Evolutionary conservation across 805 yeast species (phyloP).

Genomic region (Brettanomyces custersianus): DNA sequence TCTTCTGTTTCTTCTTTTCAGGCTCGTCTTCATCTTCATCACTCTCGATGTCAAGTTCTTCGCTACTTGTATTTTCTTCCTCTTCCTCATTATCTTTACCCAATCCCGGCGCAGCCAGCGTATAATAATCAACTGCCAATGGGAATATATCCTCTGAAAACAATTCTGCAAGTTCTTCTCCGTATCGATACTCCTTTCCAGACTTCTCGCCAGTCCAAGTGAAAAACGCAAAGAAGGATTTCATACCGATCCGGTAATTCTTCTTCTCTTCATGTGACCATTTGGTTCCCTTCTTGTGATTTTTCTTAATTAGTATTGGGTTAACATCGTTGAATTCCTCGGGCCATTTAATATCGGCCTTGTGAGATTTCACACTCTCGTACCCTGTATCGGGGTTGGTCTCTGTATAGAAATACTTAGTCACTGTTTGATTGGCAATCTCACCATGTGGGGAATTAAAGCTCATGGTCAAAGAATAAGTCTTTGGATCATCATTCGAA

Average conservation of each 20-base stretch:
- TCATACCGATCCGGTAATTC: conserved; percentile 62
- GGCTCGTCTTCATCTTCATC: conserved; percentile 30
- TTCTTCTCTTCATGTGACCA: conserved; percentile 45
- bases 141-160: conserved; percentile 78
- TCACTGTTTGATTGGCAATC: conserved; percentile 48
- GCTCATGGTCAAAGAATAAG: conserved; percentile 48
- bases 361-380: conserved; percentile 44
- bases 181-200: conserved; percentile 69
- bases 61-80: conserved; percentile 29
- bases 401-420: conserved; percentile 46
- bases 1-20: conserved; percentile 8
- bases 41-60: conserved; percentile 44
- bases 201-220: conserved; percentile 74
- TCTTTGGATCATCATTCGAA: conserved; percentile 4
- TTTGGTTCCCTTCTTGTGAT: conserved; percentile 15
- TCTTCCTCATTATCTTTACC: conserved; percentile 48
- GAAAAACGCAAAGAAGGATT: conserved; percentile 83
- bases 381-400: conserved; percentile 41
- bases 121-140: conserved; percentile 73
- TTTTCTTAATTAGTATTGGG: conserved; percentile 40
- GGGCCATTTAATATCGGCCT: conserved; percentile 65
- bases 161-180: conserved; percentile 67
- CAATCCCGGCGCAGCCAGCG: conserved; percentile 58
- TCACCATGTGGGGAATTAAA: conserved; percentile 41
- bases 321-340: conserved; percentile 43